phyloP scores from a whole-genome alignment of 306 rosid genomes.

The Oxytropis ochrocephala region DNA sequence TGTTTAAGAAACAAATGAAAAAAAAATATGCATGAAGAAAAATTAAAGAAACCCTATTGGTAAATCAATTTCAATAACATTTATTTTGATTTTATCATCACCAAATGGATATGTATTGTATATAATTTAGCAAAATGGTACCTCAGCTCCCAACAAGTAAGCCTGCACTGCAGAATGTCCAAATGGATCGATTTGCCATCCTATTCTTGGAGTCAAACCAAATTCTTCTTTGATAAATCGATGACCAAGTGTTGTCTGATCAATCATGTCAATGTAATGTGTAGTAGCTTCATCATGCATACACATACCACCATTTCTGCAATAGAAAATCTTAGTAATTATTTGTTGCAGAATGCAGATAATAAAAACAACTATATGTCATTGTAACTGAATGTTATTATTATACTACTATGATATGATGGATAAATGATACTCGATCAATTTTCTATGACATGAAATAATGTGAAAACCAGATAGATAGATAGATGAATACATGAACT shows the following conservation, averaged over 20 bases:
- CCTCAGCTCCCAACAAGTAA: conserved; percentile 73
- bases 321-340: neutral
- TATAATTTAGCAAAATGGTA: neutral
- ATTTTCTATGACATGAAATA: neutral
- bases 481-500: conserved; percentile 50
- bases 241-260: conserved; percentile 92
- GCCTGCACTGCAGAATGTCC: conserved; percentile 93
- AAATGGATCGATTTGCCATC: conserved; percentile 92
- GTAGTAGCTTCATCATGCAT: conserved; percentile 93
- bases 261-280: conserved; percentile 86
- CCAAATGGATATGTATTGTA: neutral
- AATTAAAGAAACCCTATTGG: neutral
- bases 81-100: neutral
- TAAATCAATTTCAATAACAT: conserved; percentile 2
- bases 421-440: neutral
- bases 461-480: neutral
- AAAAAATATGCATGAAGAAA: too few relatives aligned
- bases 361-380: neutral
- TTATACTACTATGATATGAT: too few relatives aligned
- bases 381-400: neutral
- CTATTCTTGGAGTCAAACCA: conserved; percentile 58
- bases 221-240: conserved; percentile 54
- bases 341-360: neutral
- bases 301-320: conserved; percentile 87
- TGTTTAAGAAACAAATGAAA: neutral